These are phyloP conservation scores for Pseudogymnoascus sp. DNA, from an alignment of 2,329 filamentous ascomycete genomes.

Conservation along the genomic window DNA sequence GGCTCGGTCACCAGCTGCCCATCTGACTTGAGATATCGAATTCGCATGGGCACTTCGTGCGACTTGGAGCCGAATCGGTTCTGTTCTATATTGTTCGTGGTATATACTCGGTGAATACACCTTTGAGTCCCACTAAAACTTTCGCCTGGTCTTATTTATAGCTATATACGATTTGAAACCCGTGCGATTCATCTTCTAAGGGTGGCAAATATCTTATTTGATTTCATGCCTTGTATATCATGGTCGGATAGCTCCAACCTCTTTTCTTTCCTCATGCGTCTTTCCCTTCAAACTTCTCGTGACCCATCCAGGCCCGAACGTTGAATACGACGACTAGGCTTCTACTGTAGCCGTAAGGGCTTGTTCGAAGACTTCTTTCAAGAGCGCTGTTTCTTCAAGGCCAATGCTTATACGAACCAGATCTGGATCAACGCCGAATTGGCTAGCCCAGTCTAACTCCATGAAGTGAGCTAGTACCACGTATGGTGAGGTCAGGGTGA, in stretches of 20 bases:
- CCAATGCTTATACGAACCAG: slow-evolving; percentile 85
- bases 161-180: neutral
- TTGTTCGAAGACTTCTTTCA: slow-evolving; percentile 56
- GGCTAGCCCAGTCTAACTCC: slow-evolving; percentile 83
- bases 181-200: neutral
- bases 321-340: neutral
- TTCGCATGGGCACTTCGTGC: neutral
- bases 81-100: neutral
- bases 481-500: slow-evolving; percentile 87
- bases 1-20: neutral
- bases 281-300: neutral
- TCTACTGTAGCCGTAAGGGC: slow-evolving; percentile 57
- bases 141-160: neutral
- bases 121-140: neutral
- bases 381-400: slow-evolving; percentile 65
- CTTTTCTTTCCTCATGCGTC: neutral
- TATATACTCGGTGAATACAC: neutral
- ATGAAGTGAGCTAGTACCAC: slow-evolving; percentile 85
- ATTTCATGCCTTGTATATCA: neutral
- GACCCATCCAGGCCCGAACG: neutral
- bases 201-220: neutral
- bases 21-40: neutral
- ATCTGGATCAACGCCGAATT: slow-evolving; percentile 73
- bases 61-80: neutral
- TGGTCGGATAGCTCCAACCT: neutral